These are phyloP conservation scores for Urostyla sp. DNA, from an alignment of 73 alveolate genomes.

Conservation along the genomic window DNA sequence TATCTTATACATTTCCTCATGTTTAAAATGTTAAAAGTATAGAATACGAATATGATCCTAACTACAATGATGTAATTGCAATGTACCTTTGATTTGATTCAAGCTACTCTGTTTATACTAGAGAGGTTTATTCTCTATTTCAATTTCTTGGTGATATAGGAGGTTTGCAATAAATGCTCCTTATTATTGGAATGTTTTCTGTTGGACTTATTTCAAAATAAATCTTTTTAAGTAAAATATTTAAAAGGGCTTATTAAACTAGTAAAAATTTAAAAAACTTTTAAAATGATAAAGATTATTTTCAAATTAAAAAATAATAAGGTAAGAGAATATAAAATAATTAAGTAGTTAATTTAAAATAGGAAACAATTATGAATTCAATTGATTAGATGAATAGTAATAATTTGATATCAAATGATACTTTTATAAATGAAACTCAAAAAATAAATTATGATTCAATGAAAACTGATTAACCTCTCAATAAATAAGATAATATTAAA, in stretches of 20 bases:
- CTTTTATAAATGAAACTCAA: background rate
- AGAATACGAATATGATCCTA: slow-evolving; percentile 10
- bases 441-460: background rate
- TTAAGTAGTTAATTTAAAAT: no score
- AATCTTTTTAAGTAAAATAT: background rate
- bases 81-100: slow-evolving; percentile 10
- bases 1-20: background rate
- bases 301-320: no score
- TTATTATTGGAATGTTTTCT: background rate
- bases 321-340: no score
- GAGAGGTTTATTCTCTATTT: slow-evolving; percentile 17
- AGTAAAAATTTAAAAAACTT: background rate
- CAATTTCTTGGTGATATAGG: slow-evolving; percentile 27
- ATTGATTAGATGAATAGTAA: background rate
- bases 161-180: background rate
- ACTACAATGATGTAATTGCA: background rate
- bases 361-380: background rate
- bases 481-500: background rate
- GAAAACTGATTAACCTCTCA: background rate
- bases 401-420: no score
- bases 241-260: background rate
- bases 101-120: background rate
- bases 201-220: slow-evolving; percentile 7
- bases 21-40: background rate
- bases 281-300: background rate